phyloP scores from a whole-genome alignment of 1,284 basidiomycete species.

The Laetiporus sulphureus region DNA sequence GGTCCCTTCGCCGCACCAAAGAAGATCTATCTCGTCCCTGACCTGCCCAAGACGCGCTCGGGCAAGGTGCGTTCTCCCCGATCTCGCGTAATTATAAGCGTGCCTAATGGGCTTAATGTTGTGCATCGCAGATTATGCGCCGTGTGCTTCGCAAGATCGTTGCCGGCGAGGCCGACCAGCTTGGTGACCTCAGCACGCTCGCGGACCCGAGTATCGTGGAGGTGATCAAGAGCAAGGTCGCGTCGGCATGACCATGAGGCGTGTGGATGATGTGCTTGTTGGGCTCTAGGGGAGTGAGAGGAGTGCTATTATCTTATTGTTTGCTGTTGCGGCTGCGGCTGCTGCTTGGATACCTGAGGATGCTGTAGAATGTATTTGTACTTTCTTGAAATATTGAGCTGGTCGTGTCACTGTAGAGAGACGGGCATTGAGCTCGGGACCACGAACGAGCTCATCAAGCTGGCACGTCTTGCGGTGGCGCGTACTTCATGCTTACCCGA shows the following conservation, averaged over 20 bases:
- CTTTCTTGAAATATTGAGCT: too few relatives aligned
- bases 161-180: constrained; percentile 87
- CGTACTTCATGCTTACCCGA: too few relatives aligned
- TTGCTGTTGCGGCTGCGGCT: too few relatives aligned
- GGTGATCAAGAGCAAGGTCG: constrained; percentile 72
- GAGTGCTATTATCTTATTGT: background rate
- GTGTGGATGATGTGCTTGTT: background rate
- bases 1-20: constrained; percentile 95
- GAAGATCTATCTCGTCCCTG: constrained; percentile 80
- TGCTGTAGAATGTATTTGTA: too few relatives aligned
- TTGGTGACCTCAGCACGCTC: constrained; percentile 88
- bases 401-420: too few relatives aligned
- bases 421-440: too few relatives aligned
- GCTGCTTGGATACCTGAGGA: too few relatives aligned
- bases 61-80: constrained; percentile 67
- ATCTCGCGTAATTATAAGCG: background rate
- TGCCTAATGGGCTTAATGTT: constrained; percentile 1
- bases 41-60: constrained; percentile 95
- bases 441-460: too few relatives aligned
- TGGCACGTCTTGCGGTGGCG: too few relatives aligned
- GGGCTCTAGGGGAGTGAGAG: background rate
- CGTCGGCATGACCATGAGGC: constrained; percentile 15
- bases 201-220: constrained; percentile 85
- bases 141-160: constrained; percentile 95
- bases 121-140: constrained; percentile 71